Evolutionary conservation across 768 basidiomycete genomes (phyloP).

Genomic region (Mycena vulgaris): DNA sequence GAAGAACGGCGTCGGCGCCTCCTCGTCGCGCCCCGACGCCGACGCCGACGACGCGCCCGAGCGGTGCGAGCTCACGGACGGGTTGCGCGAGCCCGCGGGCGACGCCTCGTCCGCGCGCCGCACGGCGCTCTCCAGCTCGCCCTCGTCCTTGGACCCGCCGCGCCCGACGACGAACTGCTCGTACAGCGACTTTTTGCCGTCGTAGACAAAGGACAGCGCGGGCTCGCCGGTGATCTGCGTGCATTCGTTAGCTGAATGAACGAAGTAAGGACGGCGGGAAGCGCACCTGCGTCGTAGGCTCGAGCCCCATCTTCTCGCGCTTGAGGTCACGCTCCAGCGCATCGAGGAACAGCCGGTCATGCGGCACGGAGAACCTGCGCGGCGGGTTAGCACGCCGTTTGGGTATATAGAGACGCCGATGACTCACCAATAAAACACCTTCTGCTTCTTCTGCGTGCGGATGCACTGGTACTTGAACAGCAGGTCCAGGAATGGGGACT

Average conservation of each 20-base stretch:
- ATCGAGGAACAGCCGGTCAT: constrained; percentile 96
- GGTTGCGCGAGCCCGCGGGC: constrained; percentile 36
- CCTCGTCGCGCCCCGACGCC: constrained; percentile 41
- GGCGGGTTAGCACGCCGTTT: not conserved
- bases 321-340: constrained; percentile 97
- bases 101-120: constrained; percentile 21
- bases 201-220: constrained; percentile 90
- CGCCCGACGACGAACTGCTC: constrained; percentile 80
- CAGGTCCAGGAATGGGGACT: constrained; percentile 95
- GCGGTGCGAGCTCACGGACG: constrained; percentile 32
- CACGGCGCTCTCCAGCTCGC: constrained; percentile 48
- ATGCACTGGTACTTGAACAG: constrained; percentile 98
- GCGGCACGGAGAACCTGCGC: constrained; percentile 94
- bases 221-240: constrained; percentile 76
- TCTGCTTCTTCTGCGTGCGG: constrained; percentile 98
- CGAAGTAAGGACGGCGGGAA: not conserved
- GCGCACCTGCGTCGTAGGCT: constrained; percentile 79
- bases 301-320: constrained; percentile 92
- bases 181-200: constrained; percentile 86
- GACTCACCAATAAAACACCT: constrained; percentile 96
- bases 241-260: not conserved
- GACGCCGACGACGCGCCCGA: constrained; percentile 26
- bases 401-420: no score
- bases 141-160: constrained; percentile 44
- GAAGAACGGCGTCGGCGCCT: constrained; percentile 70